These are phyloP conservation scores for Citrus trifoliata DNA, from an alignment of 345 rosid species.

Conservation along the genomic window DNA sequence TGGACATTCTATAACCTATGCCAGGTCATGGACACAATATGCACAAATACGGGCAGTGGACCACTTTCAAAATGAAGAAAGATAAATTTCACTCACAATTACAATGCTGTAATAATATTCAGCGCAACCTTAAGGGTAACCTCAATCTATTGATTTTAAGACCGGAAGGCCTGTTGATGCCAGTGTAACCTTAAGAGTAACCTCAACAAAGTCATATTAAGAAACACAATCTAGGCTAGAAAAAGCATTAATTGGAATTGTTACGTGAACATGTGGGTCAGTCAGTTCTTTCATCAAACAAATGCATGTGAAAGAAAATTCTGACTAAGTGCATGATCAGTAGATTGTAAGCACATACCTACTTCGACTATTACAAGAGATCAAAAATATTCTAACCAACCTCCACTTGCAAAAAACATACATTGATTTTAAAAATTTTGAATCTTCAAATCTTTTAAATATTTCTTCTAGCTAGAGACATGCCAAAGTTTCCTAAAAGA, in stretches of 20 bases:
- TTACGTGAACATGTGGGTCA: conserved; percentile 7
- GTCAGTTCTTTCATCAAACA: conserved; percentile 5
- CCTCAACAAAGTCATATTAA: neutral
- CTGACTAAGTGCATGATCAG: neutral
- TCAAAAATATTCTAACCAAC: conserved; percentile 1
- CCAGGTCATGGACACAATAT: neutral
- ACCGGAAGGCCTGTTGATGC: neutral
- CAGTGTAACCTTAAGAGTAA: too few relatives aligned
- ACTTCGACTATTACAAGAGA: conserved; percentile 9
- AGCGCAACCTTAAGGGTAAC: neutral
- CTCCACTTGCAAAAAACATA: neutral
- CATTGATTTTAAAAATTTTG: neutral
- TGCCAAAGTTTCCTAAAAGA: neutral
- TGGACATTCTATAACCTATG: conserved; percentile 6
- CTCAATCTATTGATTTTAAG: neutral
- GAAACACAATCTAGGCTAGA: neutral
- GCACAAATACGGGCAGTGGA: neutral
- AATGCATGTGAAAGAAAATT: neutral
- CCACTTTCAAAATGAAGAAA: neutral
- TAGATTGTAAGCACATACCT: neutral
- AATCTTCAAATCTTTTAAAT: neutral
- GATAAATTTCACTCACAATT: neutral
- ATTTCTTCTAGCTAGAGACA: neutral
- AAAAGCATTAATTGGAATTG: neutral
- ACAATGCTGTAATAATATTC: neutral